Base-by-base conservation (phyloP, 306 rosid species). In the Begonia loranthoides region DNA sequence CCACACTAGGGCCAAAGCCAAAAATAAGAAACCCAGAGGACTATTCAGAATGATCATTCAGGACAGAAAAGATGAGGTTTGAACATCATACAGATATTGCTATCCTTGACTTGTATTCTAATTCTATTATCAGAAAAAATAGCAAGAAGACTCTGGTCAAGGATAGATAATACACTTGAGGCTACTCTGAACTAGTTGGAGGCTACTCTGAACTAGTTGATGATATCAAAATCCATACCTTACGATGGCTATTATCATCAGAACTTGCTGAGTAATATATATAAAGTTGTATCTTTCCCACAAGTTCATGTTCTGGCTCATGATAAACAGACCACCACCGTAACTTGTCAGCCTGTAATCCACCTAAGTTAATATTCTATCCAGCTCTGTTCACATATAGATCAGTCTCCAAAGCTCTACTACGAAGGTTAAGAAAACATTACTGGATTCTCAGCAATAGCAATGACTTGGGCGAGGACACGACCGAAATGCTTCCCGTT, bases 251-350 rank as follows among this genome's bases (percentile, higher is more conserved):
- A 51, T 68, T 78, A 57, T 92, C 99, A 64, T 86, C 96, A 16
- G 89, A 73, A 70, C 73, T 78, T 50, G 82, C 82, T 9, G 94
- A 78, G 64, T 92, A 92, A 56, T 50, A 57, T 64, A 80, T 67
- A 66, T 73, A 62, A 10, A 92, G 87, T 71, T 92, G 99, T 73
- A 86, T 62, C 71, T 86, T 83, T 38, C 96, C 99, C 24, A 83
- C 87, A 57, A 75, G 81, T 59, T 80, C 94, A 60, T 92, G 99
- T 49, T 69, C 92, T 9, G 88, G 88, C 66, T 87, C 96, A 0
- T 60, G 79, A 56, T 80, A 86, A 53, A 92, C 56, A 41, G 88
- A 75, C 84, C 94, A 92, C 99, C 99, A 92, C 45, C 99, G 93
- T 72, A 86, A 63, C 74, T 87, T 92, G 72, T 92, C 96, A 46